These are phyloP conservation scores for Boletus subparvulus DNA, from an alignment of 768 basidiomycete species.

Conservation along the genomic window DNA sequence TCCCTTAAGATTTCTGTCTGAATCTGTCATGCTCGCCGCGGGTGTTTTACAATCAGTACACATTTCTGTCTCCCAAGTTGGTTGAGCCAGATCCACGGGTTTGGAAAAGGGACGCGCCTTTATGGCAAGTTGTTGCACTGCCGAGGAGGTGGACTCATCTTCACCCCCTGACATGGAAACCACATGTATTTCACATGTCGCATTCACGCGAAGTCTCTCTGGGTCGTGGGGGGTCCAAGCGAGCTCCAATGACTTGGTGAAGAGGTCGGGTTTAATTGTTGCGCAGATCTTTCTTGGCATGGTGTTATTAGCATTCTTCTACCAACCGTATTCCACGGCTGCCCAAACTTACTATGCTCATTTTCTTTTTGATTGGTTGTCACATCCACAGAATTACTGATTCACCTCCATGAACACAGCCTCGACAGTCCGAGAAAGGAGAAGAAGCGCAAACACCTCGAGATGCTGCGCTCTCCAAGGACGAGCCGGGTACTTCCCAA, in stretches of 20 bases:
- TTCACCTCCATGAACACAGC: constrained; percentile 4
- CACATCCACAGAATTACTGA: background rate
- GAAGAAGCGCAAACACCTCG: background rate
- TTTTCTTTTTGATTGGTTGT: background rate
- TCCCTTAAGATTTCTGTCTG: too few species aligned
- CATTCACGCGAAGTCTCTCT: too few species aligned
- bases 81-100: background rate
- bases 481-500: background rate
- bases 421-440: background rate
- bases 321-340: background rate
- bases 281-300: background rate
- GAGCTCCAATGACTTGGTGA: too few species aligned
- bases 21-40: background rate
- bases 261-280: too few species aligned
- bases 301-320: background rate
- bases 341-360: background rate
- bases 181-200: too few species aligned
- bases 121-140: background rate
- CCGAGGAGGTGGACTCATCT: too few species aligned
- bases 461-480: background rate
- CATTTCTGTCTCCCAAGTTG: background rate
- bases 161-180: background rate
- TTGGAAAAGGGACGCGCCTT: background rate
- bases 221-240: too few species aligned
- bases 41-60: background rate